phyloP scores from a whole-genome alignment of 345 rosid species.

The Hibiscus trionum region DNA sequence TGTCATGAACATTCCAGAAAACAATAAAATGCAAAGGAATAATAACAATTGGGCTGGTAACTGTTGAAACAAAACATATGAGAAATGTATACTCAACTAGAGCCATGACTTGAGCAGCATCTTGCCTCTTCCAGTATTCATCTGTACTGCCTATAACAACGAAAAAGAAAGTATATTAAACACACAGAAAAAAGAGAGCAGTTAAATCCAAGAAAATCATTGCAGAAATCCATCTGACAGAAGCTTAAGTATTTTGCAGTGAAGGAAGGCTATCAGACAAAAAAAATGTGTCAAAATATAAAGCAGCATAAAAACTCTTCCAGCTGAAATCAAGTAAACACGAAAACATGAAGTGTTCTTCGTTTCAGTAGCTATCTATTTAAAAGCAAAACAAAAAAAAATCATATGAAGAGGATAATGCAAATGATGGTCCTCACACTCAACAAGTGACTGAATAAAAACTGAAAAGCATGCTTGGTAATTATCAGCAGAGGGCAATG shows the following conservation, averaged over 20 bases:
- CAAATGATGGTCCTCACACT: background rate
- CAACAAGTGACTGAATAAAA: background rate
- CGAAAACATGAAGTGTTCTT: background rate
- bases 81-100: conserved; percentile 39
- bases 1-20: background rate
- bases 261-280: background rate
- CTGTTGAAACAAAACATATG: conserved; percentile 6
- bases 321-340: background rate
- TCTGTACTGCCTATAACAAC: conserved; percentile 66
- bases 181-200: background rate
- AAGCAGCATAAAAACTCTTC: background rate
- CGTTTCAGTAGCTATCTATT: background rate
- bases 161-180: conserved; percentile 6
- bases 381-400: background rate
- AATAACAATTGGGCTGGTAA: background rate
- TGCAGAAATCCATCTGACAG: background rate
- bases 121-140: conserved; percentile 81
- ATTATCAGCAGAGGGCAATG: background rate
- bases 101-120: conserved; percentile 81
- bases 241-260: background rate
- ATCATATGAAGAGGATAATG: background rate
- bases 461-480: background rate
- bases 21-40: background rate
- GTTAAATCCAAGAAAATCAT: background rate
- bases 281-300: background rate